Evolutionary conservation across 805 yeast species (phyloP), one percentile per base, ranked within the genome.

Genomic region (Candida insectorum): DNA sequence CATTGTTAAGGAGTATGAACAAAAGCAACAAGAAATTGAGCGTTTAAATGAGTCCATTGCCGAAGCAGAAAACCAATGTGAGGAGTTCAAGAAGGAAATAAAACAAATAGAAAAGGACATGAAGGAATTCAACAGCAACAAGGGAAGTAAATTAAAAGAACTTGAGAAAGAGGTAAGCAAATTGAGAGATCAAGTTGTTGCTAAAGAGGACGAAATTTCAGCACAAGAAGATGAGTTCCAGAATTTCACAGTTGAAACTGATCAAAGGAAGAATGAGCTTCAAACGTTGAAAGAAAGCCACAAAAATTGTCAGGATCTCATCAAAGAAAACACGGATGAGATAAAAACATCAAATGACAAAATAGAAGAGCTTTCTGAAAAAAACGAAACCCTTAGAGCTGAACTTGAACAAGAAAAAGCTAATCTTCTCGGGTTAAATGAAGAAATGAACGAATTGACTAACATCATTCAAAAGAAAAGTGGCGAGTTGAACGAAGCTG

Each of bases 121-220:
- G 64, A 67, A 71, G 33, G 97, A 93, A 48, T 91, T 88, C 53
- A 77, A 74, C 39, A 64, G 63, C 27, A 83, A 94, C 54, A 89
- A 88, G 46, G 86, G 89, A 1, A 73, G 81, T 1, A 94, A 91
- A 54, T 65, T 94, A 39, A 76, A 75, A 30, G 77, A 83, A 47
- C 60, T 84, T 26, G 71, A 75, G 43, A 40, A 48, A 4, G 87
- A 83, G 40, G 67, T 82, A 16, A 39, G 39, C n/a, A 28, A 39
- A 19, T 45, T 66, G 29, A 52, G 56, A 33, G 48, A 52, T 8
- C 43, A 49, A 6, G 54, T 82, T 4, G 49, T 62, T 0, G 41
- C 49, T 5, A 58, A 69, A 28, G 78, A 75, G 32, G 45, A 45
- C 1, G 55, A 50, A 2, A 57, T 77, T 15, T 75, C 73, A 16